Evolutionary conservation across 441 rosid species (phyloP).

Genomic region (Erodium chrysanthum): DNA sequence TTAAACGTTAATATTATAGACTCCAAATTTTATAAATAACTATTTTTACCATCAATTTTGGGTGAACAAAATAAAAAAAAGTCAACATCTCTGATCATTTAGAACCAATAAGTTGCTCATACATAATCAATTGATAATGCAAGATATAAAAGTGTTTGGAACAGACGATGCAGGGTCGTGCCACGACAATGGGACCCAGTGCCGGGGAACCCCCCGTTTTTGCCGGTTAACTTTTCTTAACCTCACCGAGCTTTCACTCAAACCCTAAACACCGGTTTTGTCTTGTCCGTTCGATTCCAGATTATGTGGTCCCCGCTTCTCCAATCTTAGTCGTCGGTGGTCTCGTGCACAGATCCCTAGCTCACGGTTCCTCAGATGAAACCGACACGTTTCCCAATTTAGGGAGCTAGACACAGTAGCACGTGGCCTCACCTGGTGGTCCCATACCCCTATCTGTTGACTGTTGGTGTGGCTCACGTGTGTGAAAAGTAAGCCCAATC

Average conservation of each 20-base stretch:
- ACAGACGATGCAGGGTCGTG: background rate
- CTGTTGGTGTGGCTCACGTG: too few species aligned
- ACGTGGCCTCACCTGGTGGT: background rate
- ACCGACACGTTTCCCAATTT: background rate
- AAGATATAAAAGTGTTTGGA: background rate
- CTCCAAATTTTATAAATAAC: too few species aligned
- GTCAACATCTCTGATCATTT: too few species aligned
- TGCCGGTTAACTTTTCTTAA: background rate
- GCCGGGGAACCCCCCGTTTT: background rate
- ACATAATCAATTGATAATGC: too few species aligned
- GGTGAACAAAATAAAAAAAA: too few species aligned
- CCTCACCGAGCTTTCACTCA: background rate
- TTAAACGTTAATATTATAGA: too few species aligned
- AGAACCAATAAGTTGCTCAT: too few species aligned
- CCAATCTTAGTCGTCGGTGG: background rate
- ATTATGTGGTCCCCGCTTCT: background rate
- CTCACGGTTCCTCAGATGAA: too few species aligned
- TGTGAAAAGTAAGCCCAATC: too few species aligned
- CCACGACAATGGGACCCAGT: background rate
- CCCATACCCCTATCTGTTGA: too few species aligned
- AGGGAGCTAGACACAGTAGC: background rate
- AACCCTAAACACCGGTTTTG: background rate
- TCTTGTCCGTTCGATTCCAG: background rate
- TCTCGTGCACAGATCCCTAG: background rate
- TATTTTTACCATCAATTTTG: too few species aligned